Conservation (phyloP, 768 basidiomycete species). For the Rubroboletus satanas region DNA sequence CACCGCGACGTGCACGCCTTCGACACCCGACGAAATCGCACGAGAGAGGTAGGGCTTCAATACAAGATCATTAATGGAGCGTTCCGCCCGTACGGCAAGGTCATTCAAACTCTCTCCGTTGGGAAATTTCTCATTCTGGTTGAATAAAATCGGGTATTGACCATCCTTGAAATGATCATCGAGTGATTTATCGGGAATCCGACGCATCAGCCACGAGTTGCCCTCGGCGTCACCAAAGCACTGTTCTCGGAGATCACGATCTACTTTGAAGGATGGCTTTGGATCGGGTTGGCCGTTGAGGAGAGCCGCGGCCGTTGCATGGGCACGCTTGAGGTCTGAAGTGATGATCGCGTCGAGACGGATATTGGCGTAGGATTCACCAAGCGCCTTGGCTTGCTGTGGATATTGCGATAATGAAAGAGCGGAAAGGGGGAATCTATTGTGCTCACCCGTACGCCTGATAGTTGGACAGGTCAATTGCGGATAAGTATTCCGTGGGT, state of each 20-base stretch:
- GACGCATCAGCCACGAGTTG: slow-evolving; percentile 38
- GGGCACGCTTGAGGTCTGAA: slow-evolving; percentile 64
- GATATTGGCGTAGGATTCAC: slow-evolving; percentile 44
- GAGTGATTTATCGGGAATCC: slow-evolving; percentile 27
- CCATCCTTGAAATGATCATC: slow-evolving; percentile 50
- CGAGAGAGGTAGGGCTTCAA: slow-evolving; percentile 49
- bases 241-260: slow-evolving; percentile 60
- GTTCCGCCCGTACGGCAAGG: slow-evolving; percentile 50
- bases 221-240: slow-evolving; percentile 72
- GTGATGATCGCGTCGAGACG: slow-evolving; percentile 57
- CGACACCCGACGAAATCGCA: slow-evolving; percentile 36
- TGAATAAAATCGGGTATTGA: slow-evolving; percentile 47
- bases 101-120: slow-evolving; percentile 72
- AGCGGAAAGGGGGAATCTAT: not conserved
- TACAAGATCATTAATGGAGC: slow-evolving; percentile 48
- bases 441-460: slow-evolving; percentile 53
- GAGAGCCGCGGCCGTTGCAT: slow-evolving; percentile 57
- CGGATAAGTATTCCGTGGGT: not conserved
- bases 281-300: slow-evolving; percentile 44
- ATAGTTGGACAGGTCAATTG: slow-evolving; percentile 2
- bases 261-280: slow-evolving; percentile 45
- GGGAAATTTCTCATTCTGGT: slow-evolving; percentile 54
- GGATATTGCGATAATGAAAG: not conserved
- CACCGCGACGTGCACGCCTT: slow-evolving; percentile 53
- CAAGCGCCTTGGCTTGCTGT: slow-evolving; percentile 68